A percentile compares a stretch with the other conserved stretches of the same genome.
Evolutionary conservation across 495 filamentous ascomycete genomes (phyloP).

Genomic region (Hyphodiscus hymeniophilus): DNA sequence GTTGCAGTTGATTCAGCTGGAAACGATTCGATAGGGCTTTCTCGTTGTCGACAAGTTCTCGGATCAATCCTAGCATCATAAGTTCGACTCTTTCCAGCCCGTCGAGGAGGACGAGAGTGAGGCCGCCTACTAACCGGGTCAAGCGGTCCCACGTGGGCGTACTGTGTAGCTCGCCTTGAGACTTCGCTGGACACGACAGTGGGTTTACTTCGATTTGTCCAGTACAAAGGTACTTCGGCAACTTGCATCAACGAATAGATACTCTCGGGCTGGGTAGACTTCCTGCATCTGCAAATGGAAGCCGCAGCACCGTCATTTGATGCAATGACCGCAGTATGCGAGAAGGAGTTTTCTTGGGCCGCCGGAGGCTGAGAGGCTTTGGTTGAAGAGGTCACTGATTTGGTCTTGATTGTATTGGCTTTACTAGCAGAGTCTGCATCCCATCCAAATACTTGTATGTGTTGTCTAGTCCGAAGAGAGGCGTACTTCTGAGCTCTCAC

Average conservation of each 20-base stretch:
- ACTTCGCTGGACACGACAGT: neutral
- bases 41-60: neutral
- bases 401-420: neutral
- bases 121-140: slow-evolving; percentile 4
- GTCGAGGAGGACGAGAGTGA: neutral
- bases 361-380: neutral
- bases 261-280: neutral
- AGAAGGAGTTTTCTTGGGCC: neutral
- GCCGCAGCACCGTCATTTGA: slow-evolving; percentile 9
- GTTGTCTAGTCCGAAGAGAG: slow-evolving; percentile 2
- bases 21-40: neutral
- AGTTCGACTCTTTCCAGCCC: slow-evolving; percentile 3
- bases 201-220: slow-evolving; percentile 2
- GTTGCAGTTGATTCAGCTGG: neutral
- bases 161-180: neutral
- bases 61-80: slow-evolving; percentile 17
- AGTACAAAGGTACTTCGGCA: slow-evolving; percentile 13
- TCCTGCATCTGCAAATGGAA: neutral
- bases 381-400: neutral
- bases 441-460: slow-evolving; percentile 12
- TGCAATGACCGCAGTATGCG: neutral
- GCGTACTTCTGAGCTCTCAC: slow-evolving; percentile 1
- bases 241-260: slow-evolving; percentile 15
- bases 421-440: neutral
- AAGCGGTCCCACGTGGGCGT: slow-evolving; percentile 5